Conservation (phyloP, 202 grass and related monocot genomes). For the Digitaria exilis region DNA sequence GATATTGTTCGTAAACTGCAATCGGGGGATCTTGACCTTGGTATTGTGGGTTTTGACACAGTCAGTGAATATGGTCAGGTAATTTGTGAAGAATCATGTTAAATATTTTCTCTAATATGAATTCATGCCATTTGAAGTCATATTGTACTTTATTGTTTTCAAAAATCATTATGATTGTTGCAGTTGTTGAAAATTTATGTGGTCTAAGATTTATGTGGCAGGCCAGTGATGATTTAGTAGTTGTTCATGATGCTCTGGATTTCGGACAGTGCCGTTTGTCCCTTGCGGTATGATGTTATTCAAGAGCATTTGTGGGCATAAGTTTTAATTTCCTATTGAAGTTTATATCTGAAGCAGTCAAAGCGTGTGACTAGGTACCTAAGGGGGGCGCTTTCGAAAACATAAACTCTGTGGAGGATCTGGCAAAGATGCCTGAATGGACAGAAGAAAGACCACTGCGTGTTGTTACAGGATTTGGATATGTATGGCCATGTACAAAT, state of each 20-base stretch:
- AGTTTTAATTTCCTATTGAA: slow-evolving; percentile 18
- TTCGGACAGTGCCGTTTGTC: slow-evolving; percentile 83
- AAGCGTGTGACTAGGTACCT: slow-evolving; percentile 69
- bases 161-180: not conserved
- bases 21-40: slow-evolving; percentile 91
- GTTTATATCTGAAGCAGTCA: slow-evolving; percentile 37
- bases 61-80: slow-evolving; percentile 82
- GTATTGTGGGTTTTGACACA: slow-evolving; percentile 90
- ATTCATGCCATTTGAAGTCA: not conserved
- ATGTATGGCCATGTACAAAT: slow-evolving; percentile 51
- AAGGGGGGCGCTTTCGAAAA: slow-evolving; percentile 92
- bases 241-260: slow-evolving; percentile 90
- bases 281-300: slow-evolving; percentile 71
- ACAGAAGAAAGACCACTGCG: slow-evolving; percentile 76
- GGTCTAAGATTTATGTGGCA: slow-evolving; percentile 38
- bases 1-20: slow-evolving; percentile 90
- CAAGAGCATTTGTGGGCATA: slow-evolving; percentile 9
- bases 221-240: slow-evolving; percentile 82
- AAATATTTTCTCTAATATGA: slow-evolving; percentile 4
- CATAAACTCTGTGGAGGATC: slow-evolving; percentile 72
- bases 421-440: slow-evolving; percentile 88
- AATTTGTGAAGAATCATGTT: slow-evolving; percentile 25
- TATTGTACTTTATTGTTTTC: slow-evolving; percentile 8
- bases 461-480: slow-evolving; percentile 93
- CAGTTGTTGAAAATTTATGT: not conserved